A percentile compares a stretch with the other conserved stretches of the same genome.
phyloP scores from a whole-genome alignment of 257 asterid genomes.

The Solanum infundibuliforme region DNA sequence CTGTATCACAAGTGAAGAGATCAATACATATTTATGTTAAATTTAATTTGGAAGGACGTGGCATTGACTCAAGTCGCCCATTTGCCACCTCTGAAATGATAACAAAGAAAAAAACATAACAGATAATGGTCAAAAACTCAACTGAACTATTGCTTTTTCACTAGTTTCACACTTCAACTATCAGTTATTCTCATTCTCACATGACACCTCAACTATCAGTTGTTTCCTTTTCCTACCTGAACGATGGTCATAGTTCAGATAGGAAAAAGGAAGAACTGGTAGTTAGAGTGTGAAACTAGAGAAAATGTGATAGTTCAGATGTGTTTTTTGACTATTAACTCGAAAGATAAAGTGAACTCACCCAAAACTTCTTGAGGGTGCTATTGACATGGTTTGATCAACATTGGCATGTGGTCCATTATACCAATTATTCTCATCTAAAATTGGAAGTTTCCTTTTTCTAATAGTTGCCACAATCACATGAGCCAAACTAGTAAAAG shows the following conservation, averaged over 20 bases:
- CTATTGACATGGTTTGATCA: neutral
- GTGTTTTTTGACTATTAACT: neutral
- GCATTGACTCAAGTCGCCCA: neutral
- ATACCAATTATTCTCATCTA: neutral
- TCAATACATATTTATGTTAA: neutral
- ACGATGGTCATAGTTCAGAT: neutral
- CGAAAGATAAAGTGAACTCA: neutral
- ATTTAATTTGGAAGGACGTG: neutral
- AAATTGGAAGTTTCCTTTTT: slow-evolving; percentile 16
- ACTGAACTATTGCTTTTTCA: neutral
- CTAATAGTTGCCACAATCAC: slow-evolving; percentile 32
- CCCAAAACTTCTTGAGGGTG: neutral
- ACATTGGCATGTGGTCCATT: neutral
- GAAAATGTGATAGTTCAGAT: neutral
- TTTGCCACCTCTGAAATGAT: neutral
- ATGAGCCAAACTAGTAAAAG: slow-evolving; percentile 33
- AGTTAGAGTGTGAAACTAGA: neutral
- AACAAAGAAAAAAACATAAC: neutral
- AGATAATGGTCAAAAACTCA: neutral
- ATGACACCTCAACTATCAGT: neutral
- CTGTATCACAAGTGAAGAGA: neutral
- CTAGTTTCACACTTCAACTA: neutral
- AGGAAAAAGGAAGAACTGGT: neutral
- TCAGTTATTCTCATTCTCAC: neutral
- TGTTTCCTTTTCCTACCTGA: neutral